A percentile compares a stretch with the other conserved stretches of the same genome.
Conservation (phyloP, 306 rosid genomes). For the Begonia fuchsioides region DNA sequence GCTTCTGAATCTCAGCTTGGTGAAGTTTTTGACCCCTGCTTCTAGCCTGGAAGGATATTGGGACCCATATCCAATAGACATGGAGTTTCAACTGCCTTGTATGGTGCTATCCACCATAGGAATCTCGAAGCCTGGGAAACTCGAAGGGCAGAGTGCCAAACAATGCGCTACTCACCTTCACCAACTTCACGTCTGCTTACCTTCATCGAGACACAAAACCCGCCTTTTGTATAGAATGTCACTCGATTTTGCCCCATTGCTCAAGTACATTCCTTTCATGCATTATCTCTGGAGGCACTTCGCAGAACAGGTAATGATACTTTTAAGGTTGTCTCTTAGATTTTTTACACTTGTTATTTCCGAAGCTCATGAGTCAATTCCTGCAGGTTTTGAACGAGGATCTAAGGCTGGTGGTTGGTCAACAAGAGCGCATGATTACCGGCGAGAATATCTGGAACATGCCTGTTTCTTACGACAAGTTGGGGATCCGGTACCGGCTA, state of each 20-base stretch:
- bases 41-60: constrained; percentile 92
- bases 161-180: constrained; percentile 78
- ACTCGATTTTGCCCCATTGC: too few species aligned
- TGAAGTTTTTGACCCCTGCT: constrained; percentile 76
- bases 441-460: too few species aligned
- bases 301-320: constrained; percentile 91
- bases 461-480: too few species aligned
- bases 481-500: too few species aligned
- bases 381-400: constrained; percentile 77
- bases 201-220: constrained; percentile 65
- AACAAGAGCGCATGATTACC: too few species aligned
- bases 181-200: constrained; percentile 91
- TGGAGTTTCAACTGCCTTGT: constrained; percentile 95
- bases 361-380: background rate
- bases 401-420: constrained; percentile 68
- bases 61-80: constrained; percentile 96
- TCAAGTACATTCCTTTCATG: too few species aligned
- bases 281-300: too few species aligned
- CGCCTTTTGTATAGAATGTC: too few species aligned
- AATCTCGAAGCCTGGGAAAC: constrained; percentile 86
- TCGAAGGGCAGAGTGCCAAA: constrained; percentile 58
- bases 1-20: constrained; percentile 66
- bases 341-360: too few species aligned
- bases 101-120: constrained; percentile 91
- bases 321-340: too few species aligned